Evolutionary conservation across 1,284 basidiomycete genomes (phyloP), one percentile per base, ranked within the genome.

Genomic region (Moniliophthora roreri): DNA sequence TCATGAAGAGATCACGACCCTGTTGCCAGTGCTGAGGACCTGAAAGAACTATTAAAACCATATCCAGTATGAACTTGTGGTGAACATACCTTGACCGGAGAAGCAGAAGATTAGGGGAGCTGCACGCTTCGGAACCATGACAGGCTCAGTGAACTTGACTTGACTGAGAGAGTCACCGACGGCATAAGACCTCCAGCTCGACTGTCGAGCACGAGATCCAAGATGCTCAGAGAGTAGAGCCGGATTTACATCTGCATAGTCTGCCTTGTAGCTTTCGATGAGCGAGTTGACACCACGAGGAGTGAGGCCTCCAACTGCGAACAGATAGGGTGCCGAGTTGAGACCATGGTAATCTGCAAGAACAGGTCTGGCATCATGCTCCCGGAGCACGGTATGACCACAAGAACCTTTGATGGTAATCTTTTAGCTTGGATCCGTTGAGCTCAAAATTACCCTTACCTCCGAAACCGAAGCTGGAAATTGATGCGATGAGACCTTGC

Each of bases 401-500:
- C 58, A 57, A 8, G 57, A 49, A 32, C 55, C 59, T 59, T 42
- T 16, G 13, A 6, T 8, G 7, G 11, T 11, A 32, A 58, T 26
- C 10, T 34, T 32, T 28, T 16, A 42, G 32, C 20, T 46, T 41
- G 26, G 16, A 21, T 48, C n/a, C 15, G 28, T 11, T 3, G 8
- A 44, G 21, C 16, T 34, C 7, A 15, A 18, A 15, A 40, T 40
- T 2, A 10, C 23, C 35, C 52, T 20, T 13, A 62, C 60, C 59
- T 55, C 60, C 59, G 46, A 60, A 54, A n/a, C 60, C 60, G 49
- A 45, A 62, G 45, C 59, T 60, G 4, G 60, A 61, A 18, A 62
- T 58, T 0, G 59, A 62, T 5, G 53, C 56, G 53, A 59, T 57
- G 20, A 52, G 47, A 32, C 55, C 58, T 20, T 39, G 52, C 8